A percentile compares a stretch with the other conserved stretches of the same genome.
Conservation (phyloP, 2,329 filamentous ascomycete species). For the Teratosphaeria destructans region DNA sequence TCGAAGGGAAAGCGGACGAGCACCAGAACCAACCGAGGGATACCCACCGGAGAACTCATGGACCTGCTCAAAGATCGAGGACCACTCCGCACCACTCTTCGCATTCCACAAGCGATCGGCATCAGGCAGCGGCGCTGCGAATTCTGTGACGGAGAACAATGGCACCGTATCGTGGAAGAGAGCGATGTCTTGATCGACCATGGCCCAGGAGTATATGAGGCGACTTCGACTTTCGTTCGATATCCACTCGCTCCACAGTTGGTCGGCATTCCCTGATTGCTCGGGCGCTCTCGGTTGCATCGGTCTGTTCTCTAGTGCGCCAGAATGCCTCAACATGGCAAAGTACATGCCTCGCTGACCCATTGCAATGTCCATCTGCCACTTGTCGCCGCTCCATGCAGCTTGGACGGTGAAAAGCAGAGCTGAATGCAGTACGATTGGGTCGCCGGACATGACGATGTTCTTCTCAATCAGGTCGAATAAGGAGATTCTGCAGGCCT, state of each 20-base stretch:
- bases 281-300: slow-evolving; percentile 36
- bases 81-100: slow-evolving; percentile 49
- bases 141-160: slow-evolving; percentile 54
- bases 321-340: slow-evolving; percentile 60
- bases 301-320: slow-evolving; percentile 46
- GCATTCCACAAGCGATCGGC: slow-evolving; percentile 55
- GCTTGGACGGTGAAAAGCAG: slow-evolving; percentile 58
- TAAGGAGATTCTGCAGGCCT: slow-evolving; percentile 61
- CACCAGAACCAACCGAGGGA: slow-evolving; percentile 44
- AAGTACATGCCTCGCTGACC: slow-evolving; percentile 64
- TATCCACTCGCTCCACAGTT: slow-evolving; percentile 55
- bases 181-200: slow-evolving; percentile 62
- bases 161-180: slow-evolving; percentile 55
- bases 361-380: slow-evolving; percentile 69
- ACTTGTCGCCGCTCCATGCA: slow-evolving; percentile 66
- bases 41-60: slow-evolving; percentile 46
- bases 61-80: slow-evolving; percentile 47
- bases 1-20: slow-evolving; percentile 48
- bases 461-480: slow-evolving; percentile 65
- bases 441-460: slow-evolving; percentile 56
- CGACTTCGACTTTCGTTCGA: slow-evolving; percentile 54
- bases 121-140: slow-evolving; percentile 54
- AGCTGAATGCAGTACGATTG: slow-evolving; percentile 53
- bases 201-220: slow-evolving; percentile 65
- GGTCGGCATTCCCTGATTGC: slow-evolving; percentile 38